Evolutionary conservation across 2,329 filamentous ascomycete species (phyloP).

Genomic region (Colletotrichum sojae): DNA sequence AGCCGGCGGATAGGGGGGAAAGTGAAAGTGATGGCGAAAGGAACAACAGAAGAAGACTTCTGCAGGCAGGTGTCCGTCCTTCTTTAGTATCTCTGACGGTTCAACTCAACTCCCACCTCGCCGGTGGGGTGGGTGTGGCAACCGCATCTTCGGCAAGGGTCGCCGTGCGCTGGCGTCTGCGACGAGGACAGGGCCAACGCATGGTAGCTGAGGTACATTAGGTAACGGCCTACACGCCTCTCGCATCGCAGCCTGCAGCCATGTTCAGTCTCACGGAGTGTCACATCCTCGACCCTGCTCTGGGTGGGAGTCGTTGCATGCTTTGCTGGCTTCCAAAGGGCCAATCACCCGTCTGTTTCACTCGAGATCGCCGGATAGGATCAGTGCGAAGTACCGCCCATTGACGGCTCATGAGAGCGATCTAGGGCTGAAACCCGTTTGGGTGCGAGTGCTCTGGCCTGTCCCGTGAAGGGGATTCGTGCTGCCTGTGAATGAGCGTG

Average conservation of each 20-base stretch:
- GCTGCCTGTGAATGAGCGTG: too few species aligned
- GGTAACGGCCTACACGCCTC: slow-evolving; percentile 17
- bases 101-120: slow-evolving; percentile 9
- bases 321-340: slow-evolving; percentile 27
- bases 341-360: slow-evolving; percentile 28
- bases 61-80: slow-evolving; percentile 36
- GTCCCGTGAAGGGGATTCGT: neutral
- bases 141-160: slow-evolving; percentile 17
- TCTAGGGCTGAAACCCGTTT: slow-evolving; percentile 21
- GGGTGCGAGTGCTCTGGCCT: neutral
- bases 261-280: slow-evolving; percentile 21
- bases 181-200: slow-evolving; percentile 13
- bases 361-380: slow-evolving; percentile 19
- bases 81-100: slow-evolving; percentile 35
- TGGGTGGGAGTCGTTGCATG: slow-evolving; percentile 7
- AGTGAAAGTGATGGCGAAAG: slow-evolving; percentile 14
- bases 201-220: slow-evolving; percentile 32
- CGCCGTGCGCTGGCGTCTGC: slow-evolving; percentile 38
- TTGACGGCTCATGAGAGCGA: slow-evolving; percentile 14
- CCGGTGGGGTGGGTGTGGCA: slow-evolving; percentile 23
- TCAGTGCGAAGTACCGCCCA: slow-evolving; percentile 20
- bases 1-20: slow-evolving; percentile 6
- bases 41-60: neutral
- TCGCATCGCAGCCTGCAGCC: slow-evolving; percentile 24
- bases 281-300: slow-evolving; percentile 24